Base-by-base conservation (phyloP, 208 protist species). In the Acanthamoeba rhysodes region DNA sequence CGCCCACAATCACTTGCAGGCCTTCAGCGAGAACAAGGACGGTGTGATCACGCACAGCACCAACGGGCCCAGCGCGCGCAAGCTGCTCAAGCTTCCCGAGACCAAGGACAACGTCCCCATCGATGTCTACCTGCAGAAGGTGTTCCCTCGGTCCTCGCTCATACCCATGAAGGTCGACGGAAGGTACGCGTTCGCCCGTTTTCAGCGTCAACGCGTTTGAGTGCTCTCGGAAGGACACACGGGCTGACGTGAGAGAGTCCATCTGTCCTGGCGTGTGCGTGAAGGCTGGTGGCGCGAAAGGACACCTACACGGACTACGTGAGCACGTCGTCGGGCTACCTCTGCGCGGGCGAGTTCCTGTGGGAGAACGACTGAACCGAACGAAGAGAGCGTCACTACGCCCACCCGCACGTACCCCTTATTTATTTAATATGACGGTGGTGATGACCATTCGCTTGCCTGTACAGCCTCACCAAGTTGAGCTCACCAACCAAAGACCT, bases 131-230 rank as follows among this genome's bases (percentile, higher is more conserved):
- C 48, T 90, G 18, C 32, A 66, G 50, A 90, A 90, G 82, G 55
- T 59, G 29, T 90, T 90, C 32, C 82, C 82, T 20, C 48, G 55
- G 18, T 59, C 82, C 0, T 68, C 55, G 57, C 82, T 90, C 82
- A 66, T 90, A 24, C 82, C 82, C n/a, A 90, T 90, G 82, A 90
- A 68, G 55, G 82, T 90, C 8, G 82, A 90, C 34, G 82, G 82
- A 37, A n/a, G 82, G 74, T 84, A 48, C 72, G 72, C 16, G 14
- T 80, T 29, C 22, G 20, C 34, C 32, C 72, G 8, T 24, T 12
- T 59, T 59, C 62, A 24, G 4, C 24, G 18, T 68, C 24, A 24
- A 9, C 62, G 2, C 27, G 24, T 32, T 2, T 68, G 55, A 6
- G 20, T 68, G 62, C 4, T 68, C 9, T 27, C 2, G 45, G 45